Base-by-base conservation (phyloP, 2,329 filamentous ascomycete genomes). In the Verticillium nubilum region DNA sequence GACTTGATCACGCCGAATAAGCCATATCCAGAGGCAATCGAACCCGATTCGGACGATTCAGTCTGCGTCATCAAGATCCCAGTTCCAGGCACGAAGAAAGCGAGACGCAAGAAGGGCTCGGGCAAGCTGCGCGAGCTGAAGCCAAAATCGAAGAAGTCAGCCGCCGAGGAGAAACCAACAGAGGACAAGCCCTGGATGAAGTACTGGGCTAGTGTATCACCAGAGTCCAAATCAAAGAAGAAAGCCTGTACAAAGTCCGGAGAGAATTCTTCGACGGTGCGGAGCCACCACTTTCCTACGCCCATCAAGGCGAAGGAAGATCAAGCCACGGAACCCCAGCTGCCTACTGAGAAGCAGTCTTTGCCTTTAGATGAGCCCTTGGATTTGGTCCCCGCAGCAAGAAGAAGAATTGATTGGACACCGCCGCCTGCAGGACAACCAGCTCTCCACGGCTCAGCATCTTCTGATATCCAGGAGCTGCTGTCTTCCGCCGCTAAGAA, bases 321-420 rank as follows among this genome's bases (percentile, higher is more conserved):
- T 54, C 64, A 63, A 0, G 72, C 60, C 25, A 55, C 59, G 25
- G 67, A 66, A 31, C 3, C 35, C n/a, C 58, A 61, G 60, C 64
- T 57, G 53, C 63, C 28, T 59, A 67, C 60, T 61, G 72, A 62
- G 62, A 54, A 61, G 42, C 19, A 62, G 7, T 23, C 52, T 25
- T n/a, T 9, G 69, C 52, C 5, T n/a, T 13, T 19, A 17, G 58
- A 69, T n/a, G 73, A 74, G 55, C 67, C 74, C 0, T 64, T 77
- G 2, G 66, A 71, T 23, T 60, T 80, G 9, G 79, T 82, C 57
- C 71, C 69, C 53, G 89, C 88, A 7, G 69, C 82, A 27, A 76
- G 74, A 53, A 78, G 89, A 61, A 80, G 85, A 61, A 67, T 74
- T 15, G 80, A 87, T 60, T 92, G 89, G 90, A 92, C 90, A 1